A percentile compares a stretch with the other conserved stretches of the same genome.
Evolutionary conservation across 179 eudicot species (phyloP).

Genomic region (Spinacia oleracea): DNA sequence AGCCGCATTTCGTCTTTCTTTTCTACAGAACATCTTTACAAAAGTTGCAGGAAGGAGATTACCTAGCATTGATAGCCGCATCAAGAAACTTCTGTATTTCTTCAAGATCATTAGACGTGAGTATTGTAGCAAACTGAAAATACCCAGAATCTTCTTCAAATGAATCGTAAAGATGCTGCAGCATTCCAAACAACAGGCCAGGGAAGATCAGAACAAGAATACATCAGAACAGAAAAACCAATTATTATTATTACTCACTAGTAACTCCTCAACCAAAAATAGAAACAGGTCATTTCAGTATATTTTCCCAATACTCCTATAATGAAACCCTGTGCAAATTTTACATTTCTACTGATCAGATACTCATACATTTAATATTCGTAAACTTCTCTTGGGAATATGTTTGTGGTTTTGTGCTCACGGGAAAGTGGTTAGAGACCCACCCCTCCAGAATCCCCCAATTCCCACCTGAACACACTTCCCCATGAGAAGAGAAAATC

Average conservation of each 20-base stretch:
- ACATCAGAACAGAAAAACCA: background rate
- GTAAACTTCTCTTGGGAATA: background rate
- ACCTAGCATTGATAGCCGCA: constrained; percentile 72
- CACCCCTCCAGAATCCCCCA: background rate
- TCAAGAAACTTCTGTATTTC: constrained; percentile 96
- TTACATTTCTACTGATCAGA: background rate
- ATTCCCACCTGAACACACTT: background rate
- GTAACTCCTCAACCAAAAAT: background rate
- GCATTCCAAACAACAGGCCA: constrained; percentile 14
- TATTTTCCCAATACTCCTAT: background rate
- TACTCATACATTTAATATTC: background rate
- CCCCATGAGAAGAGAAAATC: background rate
- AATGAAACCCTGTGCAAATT: background rate
- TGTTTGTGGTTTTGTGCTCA: background rate
- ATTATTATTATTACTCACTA: background rate
- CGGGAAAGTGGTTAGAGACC: background rate
- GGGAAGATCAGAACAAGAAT: background rate
- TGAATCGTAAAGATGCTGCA: constrained; percentile 81
- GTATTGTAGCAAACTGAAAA: constrained; percentile 84
- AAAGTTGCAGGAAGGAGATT: constrained; percentile 22
- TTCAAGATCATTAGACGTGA: constrained; percentile 82
- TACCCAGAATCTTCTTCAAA: constrained; percentile 76
- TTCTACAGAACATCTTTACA: background rate
- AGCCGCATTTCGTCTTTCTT: background rate
- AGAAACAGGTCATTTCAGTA: background rate